Conservation (phyloP, 2,329 filamentous ascomycete genomes). For the Fusarium agapanthi region DNA sequence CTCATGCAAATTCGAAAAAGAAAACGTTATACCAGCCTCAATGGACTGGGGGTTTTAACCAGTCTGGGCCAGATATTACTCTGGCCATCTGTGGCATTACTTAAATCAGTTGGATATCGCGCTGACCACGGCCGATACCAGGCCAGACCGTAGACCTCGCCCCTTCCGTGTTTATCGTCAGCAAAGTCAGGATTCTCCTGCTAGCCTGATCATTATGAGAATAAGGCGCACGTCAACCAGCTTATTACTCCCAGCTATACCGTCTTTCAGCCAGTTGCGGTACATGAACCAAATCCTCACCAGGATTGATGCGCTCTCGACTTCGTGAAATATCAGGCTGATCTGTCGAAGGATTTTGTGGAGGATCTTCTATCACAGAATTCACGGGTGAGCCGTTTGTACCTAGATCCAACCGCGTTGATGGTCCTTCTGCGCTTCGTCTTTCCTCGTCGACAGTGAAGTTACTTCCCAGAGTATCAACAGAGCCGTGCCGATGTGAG, state of each 20-base stretch:
- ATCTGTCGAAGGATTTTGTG: background rate
- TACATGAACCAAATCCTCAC: constrained; percentile 59
- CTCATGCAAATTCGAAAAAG: constrained; percentile 11
- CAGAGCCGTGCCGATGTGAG: constrained; percentile 12
- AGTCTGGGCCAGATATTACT: background rate
- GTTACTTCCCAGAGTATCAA: constrained; percentile 64
- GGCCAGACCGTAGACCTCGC: no score
- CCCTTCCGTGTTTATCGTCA: background rate
- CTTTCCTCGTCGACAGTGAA: constrained; percentile 64
- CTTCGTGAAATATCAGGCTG: constrained; percentile 39
- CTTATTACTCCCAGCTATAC: constrained; percentile 61
- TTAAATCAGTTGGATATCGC: background rate
- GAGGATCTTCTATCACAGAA: background rate
- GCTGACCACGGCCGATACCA: background rate
- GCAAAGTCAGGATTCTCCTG: background rate
- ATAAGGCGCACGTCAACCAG: background rate
- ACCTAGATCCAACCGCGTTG: constrained; percentile 36
- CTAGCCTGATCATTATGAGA: background rate
- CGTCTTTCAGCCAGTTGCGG: constrained; percentile 59
- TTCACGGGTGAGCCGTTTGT: background rate
- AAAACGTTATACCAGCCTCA: background rate
- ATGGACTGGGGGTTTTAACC: background rate
- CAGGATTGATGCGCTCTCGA: constrained; percentile 54
- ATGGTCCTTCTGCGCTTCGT: constrained; percentile 41
- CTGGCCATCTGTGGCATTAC: background rate